Conservation (phyloP, 768 basidiomycete species). For the Mrakia blollopis region DNA sequence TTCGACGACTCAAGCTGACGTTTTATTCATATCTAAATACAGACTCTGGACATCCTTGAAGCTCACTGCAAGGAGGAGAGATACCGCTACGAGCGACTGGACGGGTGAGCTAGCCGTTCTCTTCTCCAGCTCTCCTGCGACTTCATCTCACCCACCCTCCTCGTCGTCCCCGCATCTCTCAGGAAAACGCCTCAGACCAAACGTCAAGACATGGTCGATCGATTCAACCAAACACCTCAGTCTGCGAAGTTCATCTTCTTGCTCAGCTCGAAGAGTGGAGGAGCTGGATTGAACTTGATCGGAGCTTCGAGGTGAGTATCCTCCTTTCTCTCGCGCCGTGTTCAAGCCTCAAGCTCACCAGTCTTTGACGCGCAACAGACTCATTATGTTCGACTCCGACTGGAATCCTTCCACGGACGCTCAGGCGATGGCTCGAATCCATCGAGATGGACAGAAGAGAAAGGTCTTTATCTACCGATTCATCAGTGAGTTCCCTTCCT, state of each 20-base stretch:
- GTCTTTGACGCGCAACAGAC: conserved; percentile 24
- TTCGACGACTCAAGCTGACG: not conserved
- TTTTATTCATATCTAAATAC: too few species aligned
- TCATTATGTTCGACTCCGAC: conserved; percentile 70
- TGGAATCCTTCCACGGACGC: conserved; percentile 65
- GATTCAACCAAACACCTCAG: not conserved
- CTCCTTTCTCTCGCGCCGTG: conserved; percentile 50
- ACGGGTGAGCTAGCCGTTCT: conserved; percentile 62
- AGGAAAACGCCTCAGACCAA: conserved; percentile 49
- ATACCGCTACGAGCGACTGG: conserved; percentile 77
- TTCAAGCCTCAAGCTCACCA: conserved; percentile 57
- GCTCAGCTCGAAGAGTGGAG: conserved; percentile 90
- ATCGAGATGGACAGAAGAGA: conserved; percentile 86
- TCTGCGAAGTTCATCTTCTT: conserved; percentile 61
- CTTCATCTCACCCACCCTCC: conserved; percentile 51
- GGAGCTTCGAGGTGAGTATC: conserved; percentile 50
- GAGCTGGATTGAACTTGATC: conserved; percentile 85
- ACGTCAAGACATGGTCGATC: conserved; percentile 78
- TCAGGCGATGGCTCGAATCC: conserved; percentile 67
- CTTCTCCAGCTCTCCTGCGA: conserved; percentile 42
- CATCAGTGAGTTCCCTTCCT: conserved; percentile 35
- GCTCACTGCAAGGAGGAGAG: conserved; percentile 68
- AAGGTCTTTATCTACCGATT: conserved; percentile 66
- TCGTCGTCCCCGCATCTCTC: conserved; percentile 1
- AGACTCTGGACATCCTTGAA: conserved; percentile 87